Evolutionary conservation across 768 basidiomycete genomes (phyloP).

Genomic region (Kondoa subrosea): DNA sequence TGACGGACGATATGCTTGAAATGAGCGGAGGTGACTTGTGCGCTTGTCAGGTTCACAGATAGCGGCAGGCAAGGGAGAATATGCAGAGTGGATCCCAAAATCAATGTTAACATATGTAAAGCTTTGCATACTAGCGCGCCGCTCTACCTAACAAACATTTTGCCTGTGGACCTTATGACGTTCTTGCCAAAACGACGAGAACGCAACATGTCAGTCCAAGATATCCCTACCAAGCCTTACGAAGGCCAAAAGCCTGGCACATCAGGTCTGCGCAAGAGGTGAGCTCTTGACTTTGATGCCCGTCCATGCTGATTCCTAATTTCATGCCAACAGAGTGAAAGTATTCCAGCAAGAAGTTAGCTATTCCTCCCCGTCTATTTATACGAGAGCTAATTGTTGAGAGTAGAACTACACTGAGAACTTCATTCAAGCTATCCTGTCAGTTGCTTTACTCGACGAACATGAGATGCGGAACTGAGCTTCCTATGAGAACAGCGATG

Average conservation of each 20-base stretch:
- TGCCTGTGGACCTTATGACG: too few species aligned
- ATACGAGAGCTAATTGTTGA: background rate
- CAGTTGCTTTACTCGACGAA: background rate
- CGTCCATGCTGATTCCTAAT: too few species aligned
- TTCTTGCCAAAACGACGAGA: too few species aligned
- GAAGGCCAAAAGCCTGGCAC: conserved; percentile 96
- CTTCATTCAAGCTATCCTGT: conserved; percentile 81
- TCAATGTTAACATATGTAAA: too few species aligned
- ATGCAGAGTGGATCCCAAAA: too few species aligned
- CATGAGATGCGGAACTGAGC: conserved; percentile 2
- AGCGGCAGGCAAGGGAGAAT: too few species aligned
- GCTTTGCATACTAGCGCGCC: too few species aligned
- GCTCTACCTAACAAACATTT: too few species aligned
- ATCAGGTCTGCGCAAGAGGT: conserved; percentile 92
- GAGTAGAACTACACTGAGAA: conserved; percentile 93
- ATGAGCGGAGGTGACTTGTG: too few species aligned
- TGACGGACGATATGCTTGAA: too few species aligned
- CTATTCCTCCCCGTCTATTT: background rate
- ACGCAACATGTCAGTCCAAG: conserved; percentile 38
- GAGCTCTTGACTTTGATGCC: conserved; percentile 19
- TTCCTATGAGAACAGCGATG: conserved; percentile 35
- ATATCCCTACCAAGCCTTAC: conserved; percentile 65
- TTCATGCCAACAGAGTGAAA: conserved; percentile 86
- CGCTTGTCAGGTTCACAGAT: too few species aligned
- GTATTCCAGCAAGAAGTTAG: conserved; percentile 89